These are phyloP conservation scores for Durusdinium trenchii DNA, from an alignment of 73 alveolate species.

Conservation along the genomic window DNA sequence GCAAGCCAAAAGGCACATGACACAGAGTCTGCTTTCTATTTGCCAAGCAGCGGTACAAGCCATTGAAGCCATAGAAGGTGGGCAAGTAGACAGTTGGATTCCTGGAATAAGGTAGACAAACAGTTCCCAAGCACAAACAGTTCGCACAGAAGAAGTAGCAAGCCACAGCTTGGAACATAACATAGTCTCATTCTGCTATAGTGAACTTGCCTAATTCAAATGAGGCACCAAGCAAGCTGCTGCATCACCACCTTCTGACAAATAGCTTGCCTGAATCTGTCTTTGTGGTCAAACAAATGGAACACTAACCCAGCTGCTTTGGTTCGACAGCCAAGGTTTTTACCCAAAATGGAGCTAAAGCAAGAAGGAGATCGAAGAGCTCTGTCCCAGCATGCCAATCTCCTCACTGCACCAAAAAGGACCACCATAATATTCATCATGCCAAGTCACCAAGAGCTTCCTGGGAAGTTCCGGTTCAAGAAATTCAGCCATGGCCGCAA, in stretches of 20 bases:
- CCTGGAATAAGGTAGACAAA: constrained; percentile 13
- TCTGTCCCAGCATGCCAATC: too few species aligned
- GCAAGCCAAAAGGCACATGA: not conserved
- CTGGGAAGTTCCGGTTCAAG: constrained; percentile 55
- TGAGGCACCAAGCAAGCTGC: constrained; percentile 51
- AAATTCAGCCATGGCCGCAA: constrained; percentile 84
- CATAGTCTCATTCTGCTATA: not conserved
- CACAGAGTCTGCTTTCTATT: not conserved
- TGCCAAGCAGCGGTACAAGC: constrained; percentile 8
- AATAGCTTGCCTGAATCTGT: constrained; percentile 11
- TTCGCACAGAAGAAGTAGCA: too few species aligned
- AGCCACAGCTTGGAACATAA: too few species aligned
- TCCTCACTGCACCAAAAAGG: too few species aligned
- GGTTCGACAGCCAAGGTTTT: too few species aligned
- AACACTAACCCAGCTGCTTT: too few species aligned
- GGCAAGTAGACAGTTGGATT: constrained; percentile 78
- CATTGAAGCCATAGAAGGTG: constrained; percentile 70
- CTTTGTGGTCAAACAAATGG: too few species aligned
- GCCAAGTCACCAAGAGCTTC: constrained; percentile 55
- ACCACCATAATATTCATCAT: too few species aligned
- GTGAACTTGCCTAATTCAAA: not conserved
- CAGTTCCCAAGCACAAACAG: not conserved
- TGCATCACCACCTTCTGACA: constrained; percentile 72
- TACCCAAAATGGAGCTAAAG: too few species aligned
- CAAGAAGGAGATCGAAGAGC: too few species aligned